phyloP scores from a whole-genome alignment of 179 eudicot genomes.

The Nepenthes alata region DNA sequence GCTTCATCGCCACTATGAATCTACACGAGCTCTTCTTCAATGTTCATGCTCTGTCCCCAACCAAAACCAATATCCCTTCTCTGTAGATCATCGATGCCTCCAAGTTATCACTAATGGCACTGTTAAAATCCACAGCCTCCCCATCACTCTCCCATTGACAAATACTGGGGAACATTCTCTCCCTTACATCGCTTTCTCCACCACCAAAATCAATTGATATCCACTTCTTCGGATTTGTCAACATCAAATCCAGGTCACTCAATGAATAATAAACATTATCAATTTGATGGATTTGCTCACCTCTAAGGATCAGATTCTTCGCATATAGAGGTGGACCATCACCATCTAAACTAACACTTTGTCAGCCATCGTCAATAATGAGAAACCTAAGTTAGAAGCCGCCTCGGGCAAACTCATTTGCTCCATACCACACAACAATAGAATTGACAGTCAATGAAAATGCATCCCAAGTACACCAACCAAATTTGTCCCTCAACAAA shows the following conservation, averaged over 20 bases:
- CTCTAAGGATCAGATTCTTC: too few relatives aligned
- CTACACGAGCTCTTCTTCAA: conserved; percentile 37
- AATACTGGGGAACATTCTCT: conserved; percentile 51
- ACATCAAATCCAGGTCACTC: conserved; percentile 19
- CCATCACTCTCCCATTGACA: conserved; percentile 98
- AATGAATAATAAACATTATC: neutral
- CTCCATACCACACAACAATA: too few relatives aligned
- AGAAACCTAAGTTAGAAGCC: too few relatives aligned
- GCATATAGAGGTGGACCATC: conserved; percentile 71
- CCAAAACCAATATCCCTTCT: conserved; percentile 33
- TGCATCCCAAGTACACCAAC: too few relatives aligned
- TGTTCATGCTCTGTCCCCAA: conserved; percentile 18
- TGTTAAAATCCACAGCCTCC: conserved; percentile 87
- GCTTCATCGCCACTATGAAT: conserved; percentile 43
- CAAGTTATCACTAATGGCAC: conserved; percentile 80
- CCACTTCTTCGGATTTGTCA: conserved; percentile 21
- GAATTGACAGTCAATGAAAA: too few relatives aligned
- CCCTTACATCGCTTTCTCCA: conserved; percentile 21
- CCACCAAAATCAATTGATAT: conserved; percentile 32
- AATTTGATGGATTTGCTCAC: too few relatives aligned
- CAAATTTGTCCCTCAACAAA: too few relatives aligned
- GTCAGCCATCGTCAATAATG: conserved; percentile 31
- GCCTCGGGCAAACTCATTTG: too few relatives aligned
- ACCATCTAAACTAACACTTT: conserved; percentile 7
- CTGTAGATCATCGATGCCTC: conserved; percentile 51